Conservation (phyloP, 345 rosid species). For the Hevea brasiliensis region DNA sequence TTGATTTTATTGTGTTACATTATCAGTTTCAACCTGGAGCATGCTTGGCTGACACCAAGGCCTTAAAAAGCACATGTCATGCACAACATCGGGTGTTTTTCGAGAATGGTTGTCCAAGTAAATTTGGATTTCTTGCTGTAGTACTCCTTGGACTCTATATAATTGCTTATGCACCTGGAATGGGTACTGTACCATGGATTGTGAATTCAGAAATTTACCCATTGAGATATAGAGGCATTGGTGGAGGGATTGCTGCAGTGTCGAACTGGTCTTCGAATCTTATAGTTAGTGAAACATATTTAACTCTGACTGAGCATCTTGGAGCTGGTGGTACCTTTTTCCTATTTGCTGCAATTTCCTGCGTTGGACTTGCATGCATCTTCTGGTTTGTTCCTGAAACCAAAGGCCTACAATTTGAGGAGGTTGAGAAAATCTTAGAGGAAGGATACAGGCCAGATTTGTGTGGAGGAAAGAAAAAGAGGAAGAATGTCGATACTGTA, state of each 20-base stretch:
- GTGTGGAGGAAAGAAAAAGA: slow-evolving; percentile 24
- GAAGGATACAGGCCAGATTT: slow-evolving; percentile 56
- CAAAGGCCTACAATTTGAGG: slow-evolving; percentile 80
- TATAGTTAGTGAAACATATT: slow-evolving; percentile 64
- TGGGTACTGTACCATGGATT: slow-evolving; percentile 92
- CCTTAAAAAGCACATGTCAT: slow-evolving; percentile 32
- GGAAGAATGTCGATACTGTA: background rate
- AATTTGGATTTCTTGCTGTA: slow-evolving; percentile 64
- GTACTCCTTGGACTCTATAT: slow-evolving; percentile 66
- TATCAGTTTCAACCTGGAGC: slow-evolving; percentile 70
- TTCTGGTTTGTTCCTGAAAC: slow-evolving; percentile 81
- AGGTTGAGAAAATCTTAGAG: slow-evolving; percentile 71
- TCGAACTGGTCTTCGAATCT: slow-evolving; percentile 76
- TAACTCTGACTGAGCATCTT: slow-evolving; percentile 62
- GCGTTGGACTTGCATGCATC: slow-evolving; percentile 48
- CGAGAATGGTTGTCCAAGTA: slow-evolving; percentile 79
- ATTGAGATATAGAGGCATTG: slow-evolving; percentile 71
- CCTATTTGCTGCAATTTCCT: slow-evolving; percentile 58
- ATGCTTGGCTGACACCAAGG: slow-evolving; percentile 49
- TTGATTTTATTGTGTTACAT: background rate
- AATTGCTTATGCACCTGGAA: slow-evolving; percentile 69
- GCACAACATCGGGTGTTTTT: slow-evolving; percentile 48
- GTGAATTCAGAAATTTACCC: slow-evolving; percentile 96
- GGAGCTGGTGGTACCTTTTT: slow-evolving; percentile 74
- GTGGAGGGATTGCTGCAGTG: slow-evolving; percentile 89